These are phyloP conservation scores for Stenogyne calaminthoides DNA, from an alignment of 305 asterid species.

Conservation along the genomic window DNA sequence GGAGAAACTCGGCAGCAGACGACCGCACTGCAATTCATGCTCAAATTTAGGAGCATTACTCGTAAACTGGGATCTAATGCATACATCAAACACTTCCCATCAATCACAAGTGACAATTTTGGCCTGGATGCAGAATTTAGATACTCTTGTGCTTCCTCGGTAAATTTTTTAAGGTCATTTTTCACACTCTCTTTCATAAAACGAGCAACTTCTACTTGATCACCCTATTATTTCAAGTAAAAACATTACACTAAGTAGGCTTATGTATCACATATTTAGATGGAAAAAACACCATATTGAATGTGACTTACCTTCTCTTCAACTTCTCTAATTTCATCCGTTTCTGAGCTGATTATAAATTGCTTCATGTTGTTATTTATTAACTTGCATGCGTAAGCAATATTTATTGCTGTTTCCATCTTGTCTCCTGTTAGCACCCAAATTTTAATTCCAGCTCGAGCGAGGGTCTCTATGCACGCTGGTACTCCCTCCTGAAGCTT, in stretches of 20 bases:
- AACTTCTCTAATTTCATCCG: conserved; percentile 89
- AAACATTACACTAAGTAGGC: conserved; percentile 21
- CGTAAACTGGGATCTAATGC: conserved; percentile 97
- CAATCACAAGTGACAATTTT: conserved; percentile 89
- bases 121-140: conserved; percentile 62
- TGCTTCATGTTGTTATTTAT: conserved; percentile 92
- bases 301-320: conserved; percentile 76
- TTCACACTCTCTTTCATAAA: conserved; percentile 82
- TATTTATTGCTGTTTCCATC: conserved; percentile 98
- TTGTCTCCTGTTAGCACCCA: conserved; percentile 99
- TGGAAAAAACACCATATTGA: conserved; percentile 14
- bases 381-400: conserved; percentile 98
- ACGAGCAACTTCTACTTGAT: conserved; percentile 97
- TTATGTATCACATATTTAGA: not conserved
- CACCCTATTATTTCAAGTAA: conserved; percentile 64
- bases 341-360: conserved; percentile 91
- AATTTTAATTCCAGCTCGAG: conserved; percentile 98
- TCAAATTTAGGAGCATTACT: conserved; percentile 82
- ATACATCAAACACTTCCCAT: conserved; percentile 99
- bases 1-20: conserved; percentile 99
- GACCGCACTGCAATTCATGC: conserved; percentile 97
- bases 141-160: conserved; percentile 75
- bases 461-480: conserved; percentile 89
- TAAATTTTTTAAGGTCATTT: conserved; percentile 69
- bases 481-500: conserved; percentile 99